Evolutionary conservation across 805 yeast genomes (phyloP).

Genomic region (Clavispora asparagi): DNA sequence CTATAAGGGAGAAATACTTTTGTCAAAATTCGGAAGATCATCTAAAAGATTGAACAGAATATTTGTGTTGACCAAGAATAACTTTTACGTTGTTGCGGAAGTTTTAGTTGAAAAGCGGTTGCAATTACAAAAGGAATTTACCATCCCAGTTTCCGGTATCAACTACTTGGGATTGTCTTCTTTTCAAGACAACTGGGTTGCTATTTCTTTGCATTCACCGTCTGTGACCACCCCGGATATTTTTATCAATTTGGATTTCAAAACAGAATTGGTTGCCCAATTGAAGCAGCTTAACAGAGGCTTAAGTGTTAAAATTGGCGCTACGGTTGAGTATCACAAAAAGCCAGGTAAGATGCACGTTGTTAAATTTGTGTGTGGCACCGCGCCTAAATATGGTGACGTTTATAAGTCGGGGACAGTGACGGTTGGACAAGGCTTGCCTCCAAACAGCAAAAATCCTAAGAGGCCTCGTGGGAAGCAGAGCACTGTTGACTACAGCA

Average conservation of each 20-base stretch:
- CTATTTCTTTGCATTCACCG: slow-evolving; percentile 47
- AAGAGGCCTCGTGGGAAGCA: slow-evolving; percentile 64
- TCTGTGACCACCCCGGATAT: slow-evolving; percentile 66
- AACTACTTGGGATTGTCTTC: slow-evolving; percentile 63
- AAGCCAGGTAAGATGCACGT: slow-evolving; percentile 81
- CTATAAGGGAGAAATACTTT: slow-evolving; percentile 71
- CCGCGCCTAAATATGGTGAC: slow-evolving; percentile 59
- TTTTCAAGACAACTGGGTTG: slow-evolving; percentile 90
- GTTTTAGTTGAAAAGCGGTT: slow-evolving; percentile 55
- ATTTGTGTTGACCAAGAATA: slow-evolving; percentile 59
- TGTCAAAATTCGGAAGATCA: slow-evolving; percentile 88
- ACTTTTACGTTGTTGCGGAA: slow-evolving; percentile 70
- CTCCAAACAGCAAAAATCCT: slow-evolving; percentile 65
- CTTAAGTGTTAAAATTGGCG: slow-evolving; percentile 60
- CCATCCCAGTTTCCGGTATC: slow-evolving; percentile 57
- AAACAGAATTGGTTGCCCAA: slow-evolving; percentile 82
- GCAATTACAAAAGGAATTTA: slow-evolving; percentile 56
- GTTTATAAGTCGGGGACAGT: slow-evolving; percentile 84
- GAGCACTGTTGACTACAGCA: slow-evolving; percentile 36
- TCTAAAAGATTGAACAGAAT: slow-evolving; percentile 72
- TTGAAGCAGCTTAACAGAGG: slow-evolving; percentile 57
- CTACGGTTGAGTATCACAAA: slow-evolving; percentile 77
- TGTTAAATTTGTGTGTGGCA: slow-evolving; percentile 63
- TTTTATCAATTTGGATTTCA: slow-evolving; percentile 73
- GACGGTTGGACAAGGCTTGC: slow-evolving; percentile 72